phyloP scores from a whole-genome alignment of 108 stramenopile genomes.

The Discostella stelligeroides region DNA sequence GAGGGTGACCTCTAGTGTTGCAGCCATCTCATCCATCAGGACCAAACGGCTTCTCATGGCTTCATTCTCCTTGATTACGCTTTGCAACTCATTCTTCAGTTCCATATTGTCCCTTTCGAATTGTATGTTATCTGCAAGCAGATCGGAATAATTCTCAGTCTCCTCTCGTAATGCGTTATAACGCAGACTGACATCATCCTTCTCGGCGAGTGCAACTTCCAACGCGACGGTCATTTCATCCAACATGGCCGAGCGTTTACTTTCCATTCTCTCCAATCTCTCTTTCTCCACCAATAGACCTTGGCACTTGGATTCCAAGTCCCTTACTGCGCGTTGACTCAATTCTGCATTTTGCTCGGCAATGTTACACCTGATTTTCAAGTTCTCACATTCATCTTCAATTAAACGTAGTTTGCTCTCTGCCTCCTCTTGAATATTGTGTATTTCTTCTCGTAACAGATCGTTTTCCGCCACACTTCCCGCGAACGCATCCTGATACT shows the following conservation, averaged over 20 bases:
- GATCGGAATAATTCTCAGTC: not conserved
- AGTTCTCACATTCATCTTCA: not conserved
- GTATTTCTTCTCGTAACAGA: not conserved
- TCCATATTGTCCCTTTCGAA: not conserved
- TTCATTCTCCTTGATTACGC: not conserved
- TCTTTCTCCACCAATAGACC: not conserved
- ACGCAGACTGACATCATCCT: not conserved
- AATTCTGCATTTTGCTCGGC: slow-evolving; percentile 5
- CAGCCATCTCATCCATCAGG: not conserved
- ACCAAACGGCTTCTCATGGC: not conserved
- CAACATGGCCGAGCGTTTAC: not conserved
- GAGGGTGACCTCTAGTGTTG: not conserved
- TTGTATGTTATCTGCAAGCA: not conserved
- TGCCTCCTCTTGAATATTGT: not conserved
- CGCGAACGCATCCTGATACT: not conserved
- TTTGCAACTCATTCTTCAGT: not conserved
- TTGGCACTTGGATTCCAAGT: slow-evolving; percentile 2
- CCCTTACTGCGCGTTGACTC: not conserved
- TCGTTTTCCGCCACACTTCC: not conserved
- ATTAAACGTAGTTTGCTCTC: not conserved
- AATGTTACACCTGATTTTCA: not conserved
- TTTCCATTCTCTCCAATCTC: not conserved
- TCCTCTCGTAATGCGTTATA: not conserved
- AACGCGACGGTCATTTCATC: not conserved
- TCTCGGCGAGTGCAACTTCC: not conserved